Percentiles rank a stretch among this genome's conserved stretches.
Conservation (phyloP, 1,284 basidiomycete genomes). For the Cutaneotrichosporon spelunceum region DNA sequence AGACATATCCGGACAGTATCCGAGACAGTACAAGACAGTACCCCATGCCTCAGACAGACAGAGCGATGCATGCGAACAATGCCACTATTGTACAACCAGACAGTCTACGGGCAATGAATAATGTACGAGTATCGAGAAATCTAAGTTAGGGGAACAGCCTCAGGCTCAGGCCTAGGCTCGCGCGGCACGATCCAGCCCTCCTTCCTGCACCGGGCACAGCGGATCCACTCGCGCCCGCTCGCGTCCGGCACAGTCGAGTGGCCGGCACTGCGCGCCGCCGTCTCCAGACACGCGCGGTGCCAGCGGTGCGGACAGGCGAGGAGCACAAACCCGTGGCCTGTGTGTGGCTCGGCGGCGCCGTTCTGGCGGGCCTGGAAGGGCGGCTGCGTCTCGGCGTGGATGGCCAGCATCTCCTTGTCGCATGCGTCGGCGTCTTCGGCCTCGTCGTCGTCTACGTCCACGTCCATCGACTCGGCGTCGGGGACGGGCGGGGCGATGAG, state of each 20-base stretch:
- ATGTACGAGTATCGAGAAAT: too few species aligned
- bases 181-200: conserved; percentile 38
- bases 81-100: too few species aligned
- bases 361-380: conserved; percentile 6
- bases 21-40: too few species aligned
- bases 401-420: conserved; percentile 37
- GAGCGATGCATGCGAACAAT: too few species aligned
- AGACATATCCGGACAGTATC: too few species aligned
- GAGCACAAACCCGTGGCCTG: conserved; percentile 23
- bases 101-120: neutral
- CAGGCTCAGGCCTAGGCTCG: neutral
- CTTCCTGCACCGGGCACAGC: conserved; percentile 42
- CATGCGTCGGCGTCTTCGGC: neutral
- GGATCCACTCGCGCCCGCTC: conserved; percentile 35
- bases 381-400: conserved; percentile 33
- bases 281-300: conserved; percentile 41
- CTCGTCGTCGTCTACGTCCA: conserved; percentile 15
- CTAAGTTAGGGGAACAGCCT: neutral
- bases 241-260: conserved; percentile 12
- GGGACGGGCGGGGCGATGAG: conserved; percentile 27
- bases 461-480: conserved; percentile 21
- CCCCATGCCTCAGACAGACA: too few species aligned
- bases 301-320: conserved; percentile 40
- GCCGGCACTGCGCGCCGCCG: conserved; percentile 33
- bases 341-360: conserved; percentile 8